These are phyloP conservation scores for Geosiphon pyriformis DNA, from an alignment of 192 early-diverging fungal species.

Conservation along the genomic window DNA sequence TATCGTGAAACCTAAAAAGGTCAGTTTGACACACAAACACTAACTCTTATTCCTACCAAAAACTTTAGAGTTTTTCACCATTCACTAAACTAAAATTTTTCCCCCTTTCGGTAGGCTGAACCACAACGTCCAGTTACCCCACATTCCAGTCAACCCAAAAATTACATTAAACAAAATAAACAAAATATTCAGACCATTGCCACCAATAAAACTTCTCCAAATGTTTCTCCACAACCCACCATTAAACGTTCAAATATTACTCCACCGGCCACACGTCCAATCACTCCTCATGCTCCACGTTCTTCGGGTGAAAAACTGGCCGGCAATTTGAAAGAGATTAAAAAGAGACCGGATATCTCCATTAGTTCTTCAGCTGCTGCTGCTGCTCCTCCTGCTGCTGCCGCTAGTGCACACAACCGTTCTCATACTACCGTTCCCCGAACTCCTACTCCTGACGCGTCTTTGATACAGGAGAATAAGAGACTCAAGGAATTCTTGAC, in stretches of 20 bases:
- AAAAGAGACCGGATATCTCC: too few species aligned
- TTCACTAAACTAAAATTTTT: constrained; percentile 1
- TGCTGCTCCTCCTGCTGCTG: too few species aligned
- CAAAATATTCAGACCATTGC: not conserved
- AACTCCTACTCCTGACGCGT: not conserved
- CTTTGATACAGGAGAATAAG: not conserved
- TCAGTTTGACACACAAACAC: not conserved
- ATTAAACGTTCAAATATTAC: not conserved
- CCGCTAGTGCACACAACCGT: not conserved
- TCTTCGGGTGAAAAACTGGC: too few species aligned
- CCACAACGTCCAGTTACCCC: constrained; percentile 5
- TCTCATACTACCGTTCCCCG: not conserved
- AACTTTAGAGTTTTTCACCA: not conserved
- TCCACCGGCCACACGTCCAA: not conserved
- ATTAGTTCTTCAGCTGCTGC: too few species aligned
- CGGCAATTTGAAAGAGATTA: too few species aligned
- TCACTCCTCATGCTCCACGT: too few species aligned
- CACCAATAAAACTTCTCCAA: not conserved
- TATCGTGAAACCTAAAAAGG: not conserved
- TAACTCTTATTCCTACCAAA: not conserved
- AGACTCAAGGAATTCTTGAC: not conserved
- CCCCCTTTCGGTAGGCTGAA: not conserved
- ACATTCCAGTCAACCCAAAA: not conserved
- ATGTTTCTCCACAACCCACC: not conserved
- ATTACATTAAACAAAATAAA: constrained; percentile 4